These are phyloP conservation scores for Entamoeba invadens DNA, from an alignment of 208 protist species.

Conservation along the genomic window DNA sequence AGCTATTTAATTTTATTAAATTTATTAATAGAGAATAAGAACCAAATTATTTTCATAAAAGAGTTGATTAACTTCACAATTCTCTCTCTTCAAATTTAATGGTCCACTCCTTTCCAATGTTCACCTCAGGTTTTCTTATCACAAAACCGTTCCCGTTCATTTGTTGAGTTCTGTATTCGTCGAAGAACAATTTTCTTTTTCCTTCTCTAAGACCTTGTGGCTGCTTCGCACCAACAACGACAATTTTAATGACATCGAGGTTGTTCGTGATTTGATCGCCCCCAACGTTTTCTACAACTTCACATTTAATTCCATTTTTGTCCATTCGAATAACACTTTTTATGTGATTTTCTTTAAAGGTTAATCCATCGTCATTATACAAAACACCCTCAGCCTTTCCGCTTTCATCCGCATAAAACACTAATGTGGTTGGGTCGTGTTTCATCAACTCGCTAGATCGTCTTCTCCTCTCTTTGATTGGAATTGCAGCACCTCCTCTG, in stretches of 20 bases:
- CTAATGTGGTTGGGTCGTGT: background rate
- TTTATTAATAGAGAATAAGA: too few relatives aligned
- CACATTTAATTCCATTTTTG: background rate
- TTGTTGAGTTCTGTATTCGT: background rate
- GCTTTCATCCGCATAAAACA: background rate
- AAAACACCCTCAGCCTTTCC: background rate
- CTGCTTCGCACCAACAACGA: background rate
- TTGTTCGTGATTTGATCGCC: background rate
- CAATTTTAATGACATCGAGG: background rate
- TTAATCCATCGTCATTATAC: conserved; percentile 9
- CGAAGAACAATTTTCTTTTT: background rate
- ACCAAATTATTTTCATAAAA: too few relatives aligned
- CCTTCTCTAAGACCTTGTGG: background rate
- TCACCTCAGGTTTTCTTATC: background rate
- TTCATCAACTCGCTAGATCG: conserved; percentile 5
- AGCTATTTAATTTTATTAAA: too few relatives aligned
- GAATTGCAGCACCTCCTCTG: conserved; percentile 4
- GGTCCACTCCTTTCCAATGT: background rate
- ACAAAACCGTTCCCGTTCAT: background rate
- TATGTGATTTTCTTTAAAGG: background rate
- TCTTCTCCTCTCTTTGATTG: background rate
- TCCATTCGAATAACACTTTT: background rate
- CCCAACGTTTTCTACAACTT: background rate
- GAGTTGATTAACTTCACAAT: too few relatives aligned
- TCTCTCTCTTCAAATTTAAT: too few relatives aligned